Conservation (phyloP, 2,329 filamentous ascomycete genomes). For the Claviceps paspali region DNA sequence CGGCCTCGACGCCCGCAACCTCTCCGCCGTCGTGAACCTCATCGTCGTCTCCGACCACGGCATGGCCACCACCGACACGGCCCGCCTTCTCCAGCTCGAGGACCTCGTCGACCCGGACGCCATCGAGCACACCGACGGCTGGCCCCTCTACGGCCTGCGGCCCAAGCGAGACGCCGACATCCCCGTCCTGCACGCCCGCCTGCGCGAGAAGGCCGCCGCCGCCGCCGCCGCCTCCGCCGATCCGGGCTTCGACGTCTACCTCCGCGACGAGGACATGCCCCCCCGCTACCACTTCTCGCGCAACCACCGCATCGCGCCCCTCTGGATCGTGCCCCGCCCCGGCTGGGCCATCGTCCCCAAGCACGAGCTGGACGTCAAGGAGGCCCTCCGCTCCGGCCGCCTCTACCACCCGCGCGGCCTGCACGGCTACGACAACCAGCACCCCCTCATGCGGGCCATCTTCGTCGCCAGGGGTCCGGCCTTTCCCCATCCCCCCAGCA, state of each 20-base stretch:
- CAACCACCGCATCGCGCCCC: conserved; percentile 77
- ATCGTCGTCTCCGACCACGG: conserved; percentile 96
- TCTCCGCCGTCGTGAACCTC: conserved; percentile 82
- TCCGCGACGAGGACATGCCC: conserved; percentile 78
- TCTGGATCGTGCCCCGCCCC: conserved; percentile 86
- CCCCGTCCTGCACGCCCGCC: conserved; percentile 47
- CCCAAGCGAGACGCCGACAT: conserved; percentile 57
- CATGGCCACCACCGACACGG: conserved; percentile 83
- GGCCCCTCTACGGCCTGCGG: conserved; percentile 81
- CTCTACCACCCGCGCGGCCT: conserved; percentile 70
- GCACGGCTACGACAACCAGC: conserved; percentile 89
- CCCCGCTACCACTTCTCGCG: conserved; percentile 79
- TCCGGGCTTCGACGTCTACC: conserved; percentile 71
- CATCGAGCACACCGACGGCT: conserved; percentile 79
- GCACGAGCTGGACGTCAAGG: conserved; percentile 57
- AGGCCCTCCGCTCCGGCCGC: conserved; percentile 46
- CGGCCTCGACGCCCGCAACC: conserved; percentile 65
- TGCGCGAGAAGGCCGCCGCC: conserved; percentile 36
- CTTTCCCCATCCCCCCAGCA: conserved; percentile 75
- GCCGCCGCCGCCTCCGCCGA: conserved; percentile 29
- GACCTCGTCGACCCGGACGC: conserved; percentile 66
- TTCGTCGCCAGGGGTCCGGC: conserved; percentile 86
- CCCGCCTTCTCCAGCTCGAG: conserved; percentile 75
- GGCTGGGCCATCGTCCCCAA: conserved; percentile 85
- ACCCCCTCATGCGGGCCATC: conserved; percentile 91